Conservation (phyloP, 768 basidiomycete genomes). For the Kwoniella dejecticola region DNA sequence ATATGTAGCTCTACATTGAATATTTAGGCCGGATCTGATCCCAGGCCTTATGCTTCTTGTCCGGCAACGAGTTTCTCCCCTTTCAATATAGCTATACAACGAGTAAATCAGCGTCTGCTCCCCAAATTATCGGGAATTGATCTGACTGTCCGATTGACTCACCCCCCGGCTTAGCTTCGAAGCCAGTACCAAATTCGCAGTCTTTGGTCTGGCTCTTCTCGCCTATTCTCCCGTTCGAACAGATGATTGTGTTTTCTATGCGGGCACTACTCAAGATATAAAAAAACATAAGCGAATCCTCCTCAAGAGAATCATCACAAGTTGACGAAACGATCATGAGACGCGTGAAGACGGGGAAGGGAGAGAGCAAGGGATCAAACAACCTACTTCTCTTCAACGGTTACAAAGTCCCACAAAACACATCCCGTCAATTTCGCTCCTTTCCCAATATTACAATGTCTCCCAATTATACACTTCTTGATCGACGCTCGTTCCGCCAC, state of each 20-base stretch:
- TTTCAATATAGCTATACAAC: slow-evolving; percentile 36
- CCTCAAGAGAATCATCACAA: not conserved
- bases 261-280: slow-evolving; percentile 41
- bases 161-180: slow-evolving; percentile 51
- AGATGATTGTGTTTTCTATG: slow-evolving; percentile 55
- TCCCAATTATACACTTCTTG: slow-evolving; percentile 75
- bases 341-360: too few species aligned
- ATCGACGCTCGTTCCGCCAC: slow-evolving; percentile 77
- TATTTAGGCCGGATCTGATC: too few species aligned
- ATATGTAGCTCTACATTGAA: too few species aligned
- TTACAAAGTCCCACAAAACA: slow-evolving; percentile 83
- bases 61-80: slow-evolving; percentile 46
- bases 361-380: too few species aligned
- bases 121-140: not conserved
- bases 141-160: slow-evolving; percentile 12
- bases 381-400: slow-evolving; percentile 81
- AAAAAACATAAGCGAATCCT: slow-evolving; percentile 5
- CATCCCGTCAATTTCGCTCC: slow-evolving; percentile 81
- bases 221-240: slow-evolving; percentile 53
- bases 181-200: slow-evolving; percentile 56
- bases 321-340: too few species aligned
- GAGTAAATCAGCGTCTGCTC: not conserved
- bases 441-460: slow-evolving; percentile 80
- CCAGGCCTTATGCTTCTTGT: slow-evolving; percentile 31
- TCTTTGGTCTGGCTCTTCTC: slow-evolving; percentile 55